Evolutionary conservation across 1,139 yeast genomes (phyloP).

Genomic region (Candida tetrigidarum): DNA sequence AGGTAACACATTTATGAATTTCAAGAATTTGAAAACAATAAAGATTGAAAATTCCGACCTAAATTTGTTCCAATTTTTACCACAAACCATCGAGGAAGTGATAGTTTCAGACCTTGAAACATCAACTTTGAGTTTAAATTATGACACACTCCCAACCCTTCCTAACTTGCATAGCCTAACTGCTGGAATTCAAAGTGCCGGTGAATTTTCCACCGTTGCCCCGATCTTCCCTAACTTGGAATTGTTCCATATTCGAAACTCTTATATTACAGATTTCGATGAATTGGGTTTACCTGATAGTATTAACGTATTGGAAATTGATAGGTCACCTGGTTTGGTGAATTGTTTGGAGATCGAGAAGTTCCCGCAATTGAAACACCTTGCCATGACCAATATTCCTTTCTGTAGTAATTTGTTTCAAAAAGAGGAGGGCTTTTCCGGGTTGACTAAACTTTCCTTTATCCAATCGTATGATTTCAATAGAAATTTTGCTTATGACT

Average conservation of each 20-base stretch:
- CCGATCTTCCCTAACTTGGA: background rate
- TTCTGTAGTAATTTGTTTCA: background rate
- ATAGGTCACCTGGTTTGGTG: background rate
- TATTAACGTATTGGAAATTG: background rate
- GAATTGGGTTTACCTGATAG: constrained; percentile 1
- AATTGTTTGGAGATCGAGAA: background rate
- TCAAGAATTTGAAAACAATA: background rate
- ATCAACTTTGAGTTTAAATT: background rate
- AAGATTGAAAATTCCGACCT: background rate
- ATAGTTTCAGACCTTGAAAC: background rate
- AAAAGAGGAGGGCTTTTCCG: background rate
- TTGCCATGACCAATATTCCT: background rate
- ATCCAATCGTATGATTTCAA: background rate
- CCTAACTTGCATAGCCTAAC: background rate
- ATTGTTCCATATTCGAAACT: background rate
- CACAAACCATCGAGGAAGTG: background rate
- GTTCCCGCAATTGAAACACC: background rate
- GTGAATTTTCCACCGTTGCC: background rate
- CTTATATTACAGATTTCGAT: background rate
- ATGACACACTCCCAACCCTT: background rate
- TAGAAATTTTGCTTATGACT: background rate
- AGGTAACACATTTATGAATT: background rate
- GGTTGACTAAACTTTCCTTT: background rate
- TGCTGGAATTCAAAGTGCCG: background rate
- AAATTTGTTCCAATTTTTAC: background rate